A percentile compares a stretch with the other conserved stretches of the same genome.
These are phyloP conservation scores for Vitis vinifera DNA, from an alignment of 164 flowering plant genomes.

Conservation along the genomic window DNA sequence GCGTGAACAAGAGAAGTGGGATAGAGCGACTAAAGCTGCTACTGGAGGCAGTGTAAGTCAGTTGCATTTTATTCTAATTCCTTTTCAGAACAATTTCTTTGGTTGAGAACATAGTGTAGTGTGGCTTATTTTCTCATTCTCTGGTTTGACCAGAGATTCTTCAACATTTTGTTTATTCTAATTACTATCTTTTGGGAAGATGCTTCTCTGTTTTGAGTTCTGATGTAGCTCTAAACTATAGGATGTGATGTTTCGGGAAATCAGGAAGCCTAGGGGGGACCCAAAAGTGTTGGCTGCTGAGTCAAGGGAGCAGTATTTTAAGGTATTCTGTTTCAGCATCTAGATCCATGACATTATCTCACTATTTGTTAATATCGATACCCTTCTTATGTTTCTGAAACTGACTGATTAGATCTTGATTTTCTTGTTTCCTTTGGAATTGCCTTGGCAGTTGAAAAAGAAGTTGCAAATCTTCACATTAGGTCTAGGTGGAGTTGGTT, in stretches of 20 bases:
- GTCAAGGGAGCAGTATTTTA: conserved; percentile 69
- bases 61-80: not conserved
- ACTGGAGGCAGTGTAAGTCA: conserved; percentile 84
- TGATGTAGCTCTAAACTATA: conserved; percentile 26
- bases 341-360: not conserved
- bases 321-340: conserved; percentile 40
- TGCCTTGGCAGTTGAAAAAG: conserved; percentile 64
- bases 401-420: not conserved
- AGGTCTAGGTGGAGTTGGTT: conserved; percentile 79
- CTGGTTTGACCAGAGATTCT: too few species aligned
- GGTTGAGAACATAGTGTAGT: too few species aligned
- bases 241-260: conserved; percentile 80
- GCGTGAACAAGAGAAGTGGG: conserved; percentile 92
- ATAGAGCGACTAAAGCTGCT: conserved; percentile 82
- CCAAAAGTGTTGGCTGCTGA: conserved; percentile 84
- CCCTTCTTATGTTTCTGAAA: not conserved
- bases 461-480: conserved; percentile 73
- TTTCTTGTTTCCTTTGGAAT: not conserved
- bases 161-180: too few species aligned
- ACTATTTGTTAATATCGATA: not conserved
- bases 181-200: too few species aligned
- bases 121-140: too few species aligned
- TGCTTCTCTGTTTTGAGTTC: not conserved
- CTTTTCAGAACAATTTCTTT: too few species aligned
- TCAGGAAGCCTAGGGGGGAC: conserved; percentile 53